phyloP scores from a whole-genome alignment of 1,284 basidiomycete genomes.

The Moesziomyces globuligerus region DNA sequence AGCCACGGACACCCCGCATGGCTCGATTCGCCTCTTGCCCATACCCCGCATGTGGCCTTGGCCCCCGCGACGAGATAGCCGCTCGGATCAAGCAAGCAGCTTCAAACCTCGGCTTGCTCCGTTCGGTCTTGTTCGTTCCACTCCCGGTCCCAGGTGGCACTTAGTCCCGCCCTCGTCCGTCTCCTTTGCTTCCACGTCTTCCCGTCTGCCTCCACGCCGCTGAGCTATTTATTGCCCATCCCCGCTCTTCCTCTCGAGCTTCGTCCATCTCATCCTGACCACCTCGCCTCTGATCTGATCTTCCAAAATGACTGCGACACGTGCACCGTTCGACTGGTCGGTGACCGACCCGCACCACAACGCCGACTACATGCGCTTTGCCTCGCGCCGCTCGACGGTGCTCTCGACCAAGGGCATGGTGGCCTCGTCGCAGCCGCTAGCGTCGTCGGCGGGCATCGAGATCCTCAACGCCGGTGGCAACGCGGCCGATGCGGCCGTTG shows the following conservation, averaged over 20 bases:
- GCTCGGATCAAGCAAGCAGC: too few species aligned
- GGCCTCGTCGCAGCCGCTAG: constrained; percentile 88
- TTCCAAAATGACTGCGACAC: constrained; percentile 13
- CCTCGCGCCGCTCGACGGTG: constrained; percentile 59
- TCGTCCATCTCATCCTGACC: too few species aligned
- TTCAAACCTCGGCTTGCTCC: too few species aligned
- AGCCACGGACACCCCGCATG: too few species aligned
- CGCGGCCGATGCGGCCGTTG: constrained; percentile 75
- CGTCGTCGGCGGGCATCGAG: constrained; percentile 86
- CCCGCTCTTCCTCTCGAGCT: too few species aligned
- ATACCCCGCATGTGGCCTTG: too few species aligned
- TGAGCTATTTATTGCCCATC: too few species aligned
- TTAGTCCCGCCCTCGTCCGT: background rate
- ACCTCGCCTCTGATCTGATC: background rate
- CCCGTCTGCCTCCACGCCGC: too few species aligned
- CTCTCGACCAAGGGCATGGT: constrained; percentile 81
- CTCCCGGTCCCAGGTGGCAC: too few species aligned
- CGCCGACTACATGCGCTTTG: constrained; percentile 39
- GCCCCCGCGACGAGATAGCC: too few species aligned
- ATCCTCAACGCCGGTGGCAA: constrained; percentile 90
- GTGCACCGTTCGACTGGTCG: constrained; percentile 39
- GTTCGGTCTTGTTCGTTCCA: too few species aligned
- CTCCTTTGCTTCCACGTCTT: background rate
- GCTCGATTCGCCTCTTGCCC: too few species aligned
- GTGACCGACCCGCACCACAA: constrained; percentile 40